Percentiles rank a stretch among this genome's conserved stretches.
These are phyloP conservation scores for Trichoderma afroharzianum DNA, from an alignment of 2,329 filamentous ascomycete genomes.

Conservation along the genomic window DNA sequence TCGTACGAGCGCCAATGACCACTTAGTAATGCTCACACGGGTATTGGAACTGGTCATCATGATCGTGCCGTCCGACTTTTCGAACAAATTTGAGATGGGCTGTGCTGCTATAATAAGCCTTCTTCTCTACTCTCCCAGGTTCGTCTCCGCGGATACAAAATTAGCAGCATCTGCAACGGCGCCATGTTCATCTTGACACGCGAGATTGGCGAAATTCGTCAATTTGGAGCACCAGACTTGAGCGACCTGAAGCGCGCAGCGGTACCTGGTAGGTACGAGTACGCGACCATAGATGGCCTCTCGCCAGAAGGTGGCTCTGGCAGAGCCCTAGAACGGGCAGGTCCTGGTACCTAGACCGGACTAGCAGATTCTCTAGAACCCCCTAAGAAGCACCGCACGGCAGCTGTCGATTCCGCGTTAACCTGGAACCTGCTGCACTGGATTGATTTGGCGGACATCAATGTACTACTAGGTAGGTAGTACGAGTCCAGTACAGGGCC, in stretches of 20 bases:
- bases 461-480: too few relatives aligned
- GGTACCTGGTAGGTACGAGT: not conserved
- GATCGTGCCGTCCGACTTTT: not conserved
- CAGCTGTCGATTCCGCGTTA: slow-evolving; percentile 7
- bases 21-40: not conserved
- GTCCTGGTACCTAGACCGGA: not conserved
- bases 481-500: too few relatives aligned
- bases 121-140: not conserved
- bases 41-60: not conserved
- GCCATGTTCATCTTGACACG: not conserved
- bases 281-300: not conserved
- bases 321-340: not conserved
- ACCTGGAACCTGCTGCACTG: not conserved
- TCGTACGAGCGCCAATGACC: not conserved
- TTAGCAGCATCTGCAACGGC: not conserved
- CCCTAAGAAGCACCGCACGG: not conserved
- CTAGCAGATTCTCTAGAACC: not conserved
- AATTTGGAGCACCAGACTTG: not conserved
- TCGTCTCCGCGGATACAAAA: not conserved
- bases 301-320: not conserved
- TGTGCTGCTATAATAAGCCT: not conserved
- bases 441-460: not conserved
- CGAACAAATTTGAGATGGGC: not conserved
- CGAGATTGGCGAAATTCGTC: slow-evolving; percentile 10
- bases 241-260: slow-evolving; percentile 1